Percentiles rank a stretch among this genome's conserved stretches.
phyloP scores from a whole-genome alignment of 306 rosid genomes.

The Prunus mira region DNA sequence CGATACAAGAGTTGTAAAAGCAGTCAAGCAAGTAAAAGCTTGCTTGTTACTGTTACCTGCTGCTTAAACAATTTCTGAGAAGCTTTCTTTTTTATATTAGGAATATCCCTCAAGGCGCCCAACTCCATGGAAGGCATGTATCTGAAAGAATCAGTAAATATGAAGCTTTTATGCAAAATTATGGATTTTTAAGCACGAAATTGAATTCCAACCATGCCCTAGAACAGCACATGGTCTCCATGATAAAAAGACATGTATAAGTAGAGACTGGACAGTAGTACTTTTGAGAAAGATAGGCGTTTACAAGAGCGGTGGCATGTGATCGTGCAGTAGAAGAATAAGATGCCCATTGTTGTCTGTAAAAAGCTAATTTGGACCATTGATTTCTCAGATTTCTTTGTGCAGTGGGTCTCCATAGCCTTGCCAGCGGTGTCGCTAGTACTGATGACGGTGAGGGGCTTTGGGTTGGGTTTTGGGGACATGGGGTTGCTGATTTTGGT shows the following conservation, averaged over 20 bases:
- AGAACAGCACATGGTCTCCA: not conserved
- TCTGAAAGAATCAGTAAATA: slow-evolving; percentile 33
- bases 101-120: slow-evolving; percentile 61
- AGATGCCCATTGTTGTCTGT: slow-evolving; percentile 48
- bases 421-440: slow-evolving; percentile 26
- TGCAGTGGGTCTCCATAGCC: slow-evolving; percentile 72
- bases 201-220: not conserved
- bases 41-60: slow-evolving; percentile 43
- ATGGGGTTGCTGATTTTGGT: slow-evolving; percentile 22
- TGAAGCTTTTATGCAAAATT: not conserved
- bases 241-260: not conserved
- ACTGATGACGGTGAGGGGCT: slow-evolving; percentile 34
- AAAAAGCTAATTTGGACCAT: slow-evolving; percentile 62
- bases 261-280: slow-evolving; percentile 13
- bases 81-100: slow-evolving; percentile 53
- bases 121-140: slow-evolving; percentile 62
- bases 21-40: too few species aligned
- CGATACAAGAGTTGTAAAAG: not conserved
- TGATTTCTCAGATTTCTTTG: slow-evolving; percentile 72
- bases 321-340: slow-evolving; percentile 52
- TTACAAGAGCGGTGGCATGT: slow-evolving; percentile 61
- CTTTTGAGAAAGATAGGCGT: slow-evolving; percentile 55
- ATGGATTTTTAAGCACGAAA: not conserved
- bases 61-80: slow-evolving; percentile 52
- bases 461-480: slow-evolving; percentile 15